Evolutionary conservation across 805 yeast species (phyloP).

Genomic region (Yamadazyma akitaensis): DNA sequence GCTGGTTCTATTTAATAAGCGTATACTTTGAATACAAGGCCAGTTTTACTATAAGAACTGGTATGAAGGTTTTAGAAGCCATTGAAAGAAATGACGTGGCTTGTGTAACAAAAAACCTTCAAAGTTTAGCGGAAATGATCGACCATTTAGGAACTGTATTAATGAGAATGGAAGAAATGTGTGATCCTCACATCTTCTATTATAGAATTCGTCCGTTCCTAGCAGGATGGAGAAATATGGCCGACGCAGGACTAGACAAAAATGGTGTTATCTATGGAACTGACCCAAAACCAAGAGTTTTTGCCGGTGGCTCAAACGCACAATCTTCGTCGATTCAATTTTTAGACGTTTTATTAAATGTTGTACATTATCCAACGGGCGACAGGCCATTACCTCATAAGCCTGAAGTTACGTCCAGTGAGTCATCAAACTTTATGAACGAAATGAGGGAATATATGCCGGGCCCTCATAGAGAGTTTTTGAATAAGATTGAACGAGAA

Average conservation of each 20-base stretch:
- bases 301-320: slow-evolving; percentile 92
- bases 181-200: slow-evolving; percentile 91
- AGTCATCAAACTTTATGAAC: slow-evolving; percentile 51
- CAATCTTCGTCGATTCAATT: slow-evolving; percentile 89
- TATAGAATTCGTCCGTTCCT: slow-evolving; percentile 82
- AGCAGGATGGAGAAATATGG: slow-evolving; percentile 95
- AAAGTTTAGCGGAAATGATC: slow-evolving; percentile 67
- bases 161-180: slow-evolving; percentile 85
- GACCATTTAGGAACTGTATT: slow-evolving; percentile 71
- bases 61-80: slow-evolving; percentile 61
- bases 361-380: slow-evolving; percentile 80
- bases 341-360: slow-evolving; percentile 70
- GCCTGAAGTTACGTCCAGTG: slow-evolving; percentile 16
- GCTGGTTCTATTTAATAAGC: slow-evolving; percentile 90
- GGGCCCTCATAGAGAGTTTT: slow-evolving; percentile 72
- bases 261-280: slow-evolving; percentile 77
- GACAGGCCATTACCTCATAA: slow-evolving; percentile 34
- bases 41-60: slow-evolving; percentile 63
- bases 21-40: slow-evolving; percentile 84
- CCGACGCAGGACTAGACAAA: slow-evolving; percentile 66
- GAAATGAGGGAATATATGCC: slow-evolving; percentile 94
- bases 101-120: slow-evolving; percentile 46
- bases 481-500: slow-evolving; percentile 54
- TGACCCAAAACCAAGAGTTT: slow-evolving; percentile 50
- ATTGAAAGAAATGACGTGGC: slow-evolving; percentile 46